A percentile compares a stretch with the other conserved stretches of the same genome.
Evolutionary conservation across 1,139 yeast species (phyloP).

Genomic region (Hansenula sp.): DNA sequence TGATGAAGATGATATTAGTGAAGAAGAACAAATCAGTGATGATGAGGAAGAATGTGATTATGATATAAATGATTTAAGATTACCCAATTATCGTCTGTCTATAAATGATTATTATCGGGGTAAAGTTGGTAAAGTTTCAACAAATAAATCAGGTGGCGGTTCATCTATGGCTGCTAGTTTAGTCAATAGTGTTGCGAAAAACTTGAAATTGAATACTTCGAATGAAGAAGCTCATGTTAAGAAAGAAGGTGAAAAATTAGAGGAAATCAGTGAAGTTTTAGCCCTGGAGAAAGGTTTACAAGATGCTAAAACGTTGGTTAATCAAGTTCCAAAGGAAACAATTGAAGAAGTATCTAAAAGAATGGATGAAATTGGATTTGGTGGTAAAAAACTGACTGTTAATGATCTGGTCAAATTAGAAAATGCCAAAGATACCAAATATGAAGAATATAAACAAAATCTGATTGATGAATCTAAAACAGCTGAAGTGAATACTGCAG

Average conservation of each 20-base stretch:
- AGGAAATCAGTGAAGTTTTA: slow-evolving; percentile 49
- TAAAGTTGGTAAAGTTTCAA: background rate
- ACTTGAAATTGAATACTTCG: background rate
- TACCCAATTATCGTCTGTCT: slow-evolving; percentile 49
- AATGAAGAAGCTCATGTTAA: slow-evolving; percentile 11
- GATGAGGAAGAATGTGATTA: slow-evolving; percentile 57
- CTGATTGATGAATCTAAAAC: slow-evolving; percentile 13
- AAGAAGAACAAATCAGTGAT: slow-evolving; percentile 65
- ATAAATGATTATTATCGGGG: slow-evolving; percentile 19
- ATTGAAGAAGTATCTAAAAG: slow-evolving; percentile 35
- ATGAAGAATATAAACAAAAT: slow-evolving; percentile 14
- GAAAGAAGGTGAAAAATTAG: slow-evolving; percentile 43
- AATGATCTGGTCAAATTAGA: slow-evolving; percentile 15
- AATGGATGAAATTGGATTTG: slow-evolving; percentile 25
- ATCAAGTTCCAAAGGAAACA: slow-evolving; percentile 39
- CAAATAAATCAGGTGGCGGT: background rate
- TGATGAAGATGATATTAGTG: slow-evolving; percentile 41
- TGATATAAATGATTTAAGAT: slow-evolving; percentile 55
- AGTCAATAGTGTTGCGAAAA: slow-evolving; percentile 4
- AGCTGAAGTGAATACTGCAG: background rate
- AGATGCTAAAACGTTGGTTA: slow-evolving; percentile 48
- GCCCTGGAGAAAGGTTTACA: slow-evolving; percentile 60
- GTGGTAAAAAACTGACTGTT: slow-evolving; percentile 7
- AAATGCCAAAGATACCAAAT: slow-evolving; percentile 15
- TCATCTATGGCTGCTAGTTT: background rate